Base-by-base conservation (phyloP, 2,329 filamentous ascomycete species). In the Thelonectria rubi region DNA sequence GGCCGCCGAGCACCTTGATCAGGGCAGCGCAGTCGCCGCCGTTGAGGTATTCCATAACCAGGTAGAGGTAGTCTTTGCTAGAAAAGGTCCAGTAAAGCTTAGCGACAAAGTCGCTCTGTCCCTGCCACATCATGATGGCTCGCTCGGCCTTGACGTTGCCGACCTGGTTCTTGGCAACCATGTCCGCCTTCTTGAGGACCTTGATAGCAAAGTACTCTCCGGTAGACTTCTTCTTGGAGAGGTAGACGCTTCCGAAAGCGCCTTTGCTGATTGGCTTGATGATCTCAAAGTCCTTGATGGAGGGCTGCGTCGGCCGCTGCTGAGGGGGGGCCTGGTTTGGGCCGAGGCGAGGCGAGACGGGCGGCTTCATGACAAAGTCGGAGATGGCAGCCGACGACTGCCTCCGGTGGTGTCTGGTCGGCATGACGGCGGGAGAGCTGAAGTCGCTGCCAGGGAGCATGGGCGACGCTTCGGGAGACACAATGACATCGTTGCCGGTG, bases 91-190 rank as follows among this genome's bases (percentile, higher is more conserved):
- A 99, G 80, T 98, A 99, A 12, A 99, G 85, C 80, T 99, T 99
- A 24, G 95, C 95, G 60, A 99, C 95, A 75, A 99, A 99, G 62
- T 99, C 95, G 76, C 96, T 99, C 77, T 98, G 93, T 20, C 95
- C 95, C 79, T 99, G 95, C 92, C 95, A 98, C 95, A 99, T 99
- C 95, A 99, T 98, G 74, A 99, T 99, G 20, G 96, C 96, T 68
- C 95, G 88, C 78, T 99, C 95, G 9, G 96, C 95, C 78, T 99
- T 98, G 73, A 99, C 95, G 73, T 99, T 99, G 69, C 95, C 97
- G 69, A 99, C 94, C 75, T 99, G 95, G 76, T 99, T 99, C 79
- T 99, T 99, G 64, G 95, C 95, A 65, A 99, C 93, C 95, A 99
- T 99, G 81, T 99, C 95, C n/a, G 95, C 94, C 79, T 99, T 99